A percentile compares a stretch with the other conserved stretches of the same genome.
These are phyloP conservation scores for Paecilomyces variotii DNA, from an alignment of 2,329 filamentous ascomycete species.

Conservation along the genomic window DNA sequence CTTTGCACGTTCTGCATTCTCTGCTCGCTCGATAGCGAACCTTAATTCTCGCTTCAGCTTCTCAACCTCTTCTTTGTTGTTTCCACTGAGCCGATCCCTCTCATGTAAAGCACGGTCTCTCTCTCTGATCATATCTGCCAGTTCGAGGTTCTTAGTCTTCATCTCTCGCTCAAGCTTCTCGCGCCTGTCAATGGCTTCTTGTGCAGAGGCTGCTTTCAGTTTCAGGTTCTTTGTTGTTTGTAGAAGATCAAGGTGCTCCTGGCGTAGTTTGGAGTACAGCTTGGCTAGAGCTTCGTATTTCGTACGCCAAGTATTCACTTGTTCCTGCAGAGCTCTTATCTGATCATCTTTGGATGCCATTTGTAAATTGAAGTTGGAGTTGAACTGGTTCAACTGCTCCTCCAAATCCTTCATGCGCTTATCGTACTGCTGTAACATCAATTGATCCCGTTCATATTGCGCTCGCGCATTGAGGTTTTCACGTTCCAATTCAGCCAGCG, in stretches of 20 bases:
- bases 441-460: conserved; percentile 93
- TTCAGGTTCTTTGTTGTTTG: conserved; percentile 96
- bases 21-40: conserved; percentile 81
- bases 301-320: conserved; percentile 93
- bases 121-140: conserved; percentile 97
- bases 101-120: conserved; percentile 89
- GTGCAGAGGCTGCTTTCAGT: conserved; percentile 90
- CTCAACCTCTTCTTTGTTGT: conserved; percentile 86
- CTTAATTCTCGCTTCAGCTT: conserved; percentile 90
- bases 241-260: conserved; percentile 88
- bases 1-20: conserved; percentile 87
- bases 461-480: conserved; percentile 91
- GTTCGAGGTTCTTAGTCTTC: conserved; percentile 98
- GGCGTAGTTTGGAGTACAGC: conserved; percentile 89
- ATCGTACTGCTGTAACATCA: conserved; percentile 96
- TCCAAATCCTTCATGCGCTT: conserved; percentile 89
- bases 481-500: conserved; percentile 88
- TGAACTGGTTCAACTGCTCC: conserved; percentile 73
- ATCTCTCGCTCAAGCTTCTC: conserved; percentile 96
- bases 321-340: conserved; percentile 84
- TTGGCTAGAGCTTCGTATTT: conserved; percentile 97
- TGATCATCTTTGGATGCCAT: conserved; percentile 87
- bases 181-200: conserved; percentile 88
- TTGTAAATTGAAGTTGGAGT: conserved; percentile 77
- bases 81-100: conserved; percentile 76